Conservation (phyloP, 345 rosid genomes). For the Capsella bursapastoris region DNA sequence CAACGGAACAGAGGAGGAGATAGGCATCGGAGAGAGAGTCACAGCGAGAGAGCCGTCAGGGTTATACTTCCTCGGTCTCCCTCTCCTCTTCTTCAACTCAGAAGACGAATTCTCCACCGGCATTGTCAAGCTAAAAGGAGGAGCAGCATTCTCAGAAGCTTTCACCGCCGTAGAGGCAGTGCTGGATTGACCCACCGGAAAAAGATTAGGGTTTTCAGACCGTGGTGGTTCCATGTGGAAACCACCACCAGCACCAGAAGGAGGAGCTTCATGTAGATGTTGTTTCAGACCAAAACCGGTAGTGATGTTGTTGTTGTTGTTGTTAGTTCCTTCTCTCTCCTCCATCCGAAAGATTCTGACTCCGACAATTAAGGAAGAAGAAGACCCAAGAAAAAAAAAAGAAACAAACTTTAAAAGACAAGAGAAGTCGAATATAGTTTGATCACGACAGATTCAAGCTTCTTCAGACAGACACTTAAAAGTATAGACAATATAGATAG, state of each 20-base stretch:
- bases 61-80: conserved; percentile 84
- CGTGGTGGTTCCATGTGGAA: conserved; percentile 51
- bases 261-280: conserved; percentile 55
- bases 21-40: conserved; percentile 88
- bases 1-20: conserved; percentile 82
- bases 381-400: conserved; percentile 22
- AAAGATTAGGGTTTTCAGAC: conserved; percentile 53
- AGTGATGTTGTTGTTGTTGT: conserved; percentile 41
- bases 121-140: conserved; percentile 38
- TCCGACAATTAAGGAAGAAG: conserved; percentile 38
- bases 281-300: conserved; percentile 50
- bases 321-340: conserved; percentile 54
- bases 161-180: conserved; percentile 11
- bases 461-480: conserved; percentile 36
- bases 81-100: conserved; percentile 81
- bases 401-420: conserved; percentile 16
- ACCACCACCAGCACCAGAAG: not conserved
- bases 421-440: conserved; percentile 38
- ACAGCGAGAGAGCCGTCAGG: conserved; percentile 63
- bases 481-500: conserved; percentile 32
- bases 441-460: conserved; percentile 47
- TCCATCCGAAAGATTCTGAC: conserved; percentile 56
- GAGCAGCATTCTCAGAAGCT: conserved; percentile 35
- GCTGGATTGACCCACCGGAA: conserved; percentile 41
- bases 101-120: conserved; percentile 46